phyloP scores from a whole-genome alignment of 192 early-diverging fungal species.

The Anaeromyces robustus region DNA sequence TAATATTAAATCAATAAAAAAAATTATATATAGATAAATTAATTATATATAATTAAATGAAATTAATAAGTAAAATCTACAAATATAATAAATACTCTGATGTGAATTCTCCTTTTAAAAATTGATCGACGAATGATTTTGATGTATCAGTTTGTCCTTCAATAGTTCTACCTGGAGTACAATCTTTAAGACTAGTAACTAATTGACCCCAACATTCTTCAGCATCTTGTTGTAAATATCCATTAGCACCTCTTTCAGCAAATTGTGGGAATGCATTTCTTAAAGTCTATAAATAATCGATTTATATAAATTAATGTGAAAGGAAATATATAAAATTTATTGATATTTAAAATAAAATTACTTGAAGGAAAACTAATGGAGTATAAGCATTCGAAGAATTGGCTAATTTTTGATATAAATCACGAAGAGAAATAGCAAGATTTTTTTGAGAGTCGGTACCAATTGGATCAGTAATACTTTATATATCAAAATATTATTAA shows the following conservation, averaged over 20 bases:
- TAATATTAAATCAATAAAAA: neutral
- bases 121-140: conserved; percentile 53
- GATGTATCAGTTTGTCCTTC: conserved; percentile 15
- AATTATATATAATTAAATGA: no score
- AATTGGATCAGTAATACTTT: conserved; percentile 11
- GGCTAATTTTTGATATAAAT: conserved; percentile 56
- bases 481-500: conserved; percentile 5
- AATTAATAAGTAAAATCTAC: no score
- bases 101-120: conserved; percentile 50
- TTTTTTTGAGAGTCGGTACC: conserved; percentile 37
- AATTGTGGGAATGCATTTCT: conserved; percentile 75
- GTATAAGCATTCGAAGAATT: conserved; percentile 52
- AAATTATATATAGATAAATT: no score
- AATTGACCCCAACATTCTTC: conserved; percentile 95
- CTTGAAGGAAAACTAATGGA: conserved; percentile 65
- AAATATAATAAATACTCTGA: conserved; percentile 10
- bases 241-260: conserved; percentile 50
- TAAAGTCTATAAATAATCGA: conserved; percentile 24
- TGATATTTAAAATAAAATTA: conserved; percentile 5
- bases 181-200: conserved; percentile 48
- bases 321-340: conserved; percentile 1
- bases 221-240: conserved; percentile 89
- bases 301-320: neutral
- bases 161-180: conserved; percentile 25
- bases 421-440: conserved; percentile 49